Percentiles rank a stretch among this genome's conserved stretches.
Conservation (phyloP, 768 basidiomycete genomes). For the Termitomyces heimii region DNA sequence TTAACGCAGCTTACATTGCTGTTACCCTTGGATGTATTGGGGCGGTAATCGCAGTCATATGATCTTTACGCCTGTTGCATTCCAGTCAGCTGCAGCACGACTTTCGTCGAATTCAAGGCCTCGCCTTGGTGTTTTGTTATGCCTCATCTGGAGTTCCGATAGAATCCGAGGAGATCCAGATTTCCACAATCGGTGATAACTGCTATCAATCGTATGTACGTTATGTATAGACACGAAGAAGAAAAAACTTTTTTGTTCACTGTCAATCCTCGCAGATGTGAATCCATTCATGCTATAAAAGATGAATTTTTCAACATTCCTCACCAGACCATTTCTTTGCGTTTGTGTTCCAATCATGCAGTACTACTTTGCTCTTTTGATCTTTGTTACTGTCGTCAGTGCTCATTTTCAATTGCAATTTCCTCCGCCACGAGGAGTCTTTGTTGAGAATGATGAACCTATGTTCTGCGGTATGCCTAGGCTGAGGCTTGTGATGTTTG, state of each 20-base stretch:
- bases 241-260: slow-evolving; percentile 21
- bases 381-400: slow-evolving; percentile 36
- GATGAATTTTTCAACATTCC: not conserved
- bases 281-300: not conserved
- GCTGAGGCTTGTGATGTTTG: not conserved
- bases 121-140: too few relatives aligned
- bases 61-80: not conserved
- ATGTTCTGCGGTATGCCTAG: slow-evolving; percentile 57
- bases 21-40: not conserved
- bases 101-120: too few relatives aligned
- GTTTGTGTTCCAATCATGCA: slow-evolving; percentile 5
- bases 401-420: slow-evolving; percentile 83
- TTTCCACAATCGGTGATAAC: not conserved
- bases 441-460: slow-evolving; percentile 52
- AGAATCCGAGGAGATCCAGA: not conserved
- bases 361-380: slow-evolving; percentile 18
- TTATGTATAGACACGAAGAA: not conserved
- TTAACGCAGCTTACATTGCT: not conserved
- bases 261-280: not conserved
- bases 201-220: not conserved
- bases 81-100: too few relatives aligned
- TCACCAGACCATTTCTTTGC: not conserved
- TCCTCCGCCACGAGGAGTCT: slow-evolving; percentile 66
- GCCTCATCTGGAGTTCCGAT: too few relatives aligned
- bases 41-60: not conserved